Conservation (phyloP, 148 eudicot genomes). For the Amaranthus hypochondriacus region DNA sequence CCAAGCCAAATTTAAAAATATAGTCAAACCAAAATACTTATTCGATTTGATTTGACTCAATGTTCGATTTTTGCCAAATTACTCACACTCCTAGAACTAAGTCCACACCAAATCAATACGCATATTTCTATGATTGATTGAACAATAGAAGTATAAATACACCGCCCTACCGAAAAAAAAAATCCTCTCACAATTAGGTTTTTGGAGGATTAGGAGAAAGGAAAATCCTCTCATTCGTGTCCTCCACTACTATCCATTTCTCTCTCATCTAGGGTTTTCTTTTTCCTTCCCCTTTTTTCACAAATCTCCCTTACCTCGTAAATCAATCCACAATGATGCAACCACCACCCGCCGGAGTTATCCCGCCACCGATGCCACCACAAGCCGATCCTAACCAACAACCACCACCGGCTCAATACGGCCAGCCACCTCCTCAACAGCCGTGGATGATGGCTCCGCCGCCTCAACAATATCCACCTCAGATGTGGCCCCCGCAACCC, state of each 20-base stretch:
- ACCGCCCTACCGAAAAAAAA: too few relatives aligned
- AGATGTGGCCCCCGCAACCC: conserved; percentile 32
- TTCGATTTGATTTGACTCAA: too few relatives aligned
- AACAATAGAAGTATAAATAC: too few relatives aligned
- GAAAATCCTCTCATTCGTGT: too few relatives aligned
- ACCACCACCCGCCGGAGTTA: conserved; percentile 43
- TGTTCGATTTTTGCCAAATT: too few relatives aligned
- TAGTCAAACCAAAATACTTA: too few relatives aligned
- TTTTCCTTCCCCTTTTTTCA: neutral
- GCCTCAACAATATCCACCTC: conserved; percentile 28
- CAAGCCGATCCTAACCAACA: conserved; percentile 27
- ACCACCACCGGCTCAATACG: conserved; percentile 38
- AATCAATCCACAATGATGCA: conserved; percentile 53
- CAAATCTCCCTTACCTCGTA: neutral
- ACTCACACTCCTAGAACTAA: too few relatives aligned
- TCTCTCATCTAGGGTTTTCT: conserved; percentile 16
- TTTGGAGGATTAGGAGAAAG: too few relatives aligned
- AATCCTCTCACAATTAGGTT: too few relatives aligned
- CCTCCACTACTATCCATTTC: neutral
- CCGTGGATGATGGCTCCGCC: conserved; percentile 48
- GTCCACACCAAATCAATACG: too few relatives aligned
- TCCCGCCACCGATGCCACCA: conserved; percentile 46
- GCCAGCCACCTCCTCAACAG: conserved; percentile 46
- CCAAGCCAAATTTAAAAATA: too few relatives aligned
- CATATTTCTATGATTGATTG: too few relatives aligned